These are phyloP conservation scores for Gossypium ekmanianum DNA, from an alignment of 345 rosid genomes.

Conservation along the genomic window DNA sequence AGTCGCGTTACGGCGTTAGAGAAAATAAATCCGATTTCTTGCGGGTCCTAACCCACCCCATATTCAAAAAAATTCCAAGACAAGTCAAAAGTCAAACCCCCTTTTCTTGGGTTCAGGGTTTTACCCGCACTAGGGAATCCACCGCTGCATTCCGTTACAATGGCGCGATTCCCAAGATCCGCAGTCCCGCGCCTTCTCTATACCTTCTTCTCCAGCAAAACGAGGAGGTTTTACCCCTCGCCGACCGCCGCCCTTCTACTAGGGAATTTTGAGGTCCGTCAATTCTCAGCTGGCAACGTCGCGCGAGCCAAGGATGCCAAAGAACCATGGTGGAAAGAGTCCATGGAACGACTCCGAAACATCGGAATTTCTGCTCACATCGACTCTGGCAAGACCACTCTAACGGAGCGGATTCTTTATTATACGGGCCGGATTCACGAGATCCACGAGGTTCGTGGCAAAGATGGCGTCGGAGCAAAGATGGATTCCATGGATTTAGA, in stretches of 20 bases:
- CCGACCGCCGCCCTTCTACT: conserved; percentile 50
- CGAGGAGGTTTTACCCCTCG: conserved; percentile 33
- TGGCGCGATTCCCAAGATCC: conserved; percentile 49
- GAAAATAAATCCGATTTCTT: background rate
- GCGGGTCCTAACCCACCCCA: background rate
- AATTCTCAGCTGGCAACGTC: conserved; percentile 58
- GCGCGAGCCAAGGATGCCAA: conserved; percentile 79
- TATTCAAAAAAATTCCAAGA: background rate
- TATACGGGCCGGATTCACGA: conserved; percentile 96
- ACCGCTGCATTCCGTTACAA: conserved; percentile 15
- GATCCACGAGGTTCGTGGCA: conserved; percentile 96
- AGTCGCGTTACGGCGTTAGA: too few species aligned
- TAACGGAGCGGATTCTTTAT: conserved; percentile 81
- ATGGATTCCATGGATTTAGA: conserved; percentile 99
- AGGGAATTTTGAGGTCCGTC: conserved; percentile 53
- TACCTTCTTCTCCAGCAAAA: conserved; percentile 25
- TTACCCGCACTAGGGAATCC: conserved; percentile 11
- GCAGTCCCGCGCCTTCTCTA: conserved; percentile 42
- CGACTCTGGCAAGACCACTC: conserved; percentile 95
- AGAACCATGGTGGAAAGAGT: conserved; percentile 94
- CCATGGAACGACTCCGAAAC: conserved; percentile 74
- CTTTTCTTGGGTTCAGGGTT: conserved; percentile 28
- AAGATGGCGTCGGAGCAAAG: conserved; percentile 94
- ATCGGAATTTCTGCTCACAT: conserved; percentile 97
- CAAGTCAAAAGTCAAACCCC: background rate